Conservation (phyloP, 768 basidiomycete genomes). For the Clitopilus passeckerianus region DNA sequence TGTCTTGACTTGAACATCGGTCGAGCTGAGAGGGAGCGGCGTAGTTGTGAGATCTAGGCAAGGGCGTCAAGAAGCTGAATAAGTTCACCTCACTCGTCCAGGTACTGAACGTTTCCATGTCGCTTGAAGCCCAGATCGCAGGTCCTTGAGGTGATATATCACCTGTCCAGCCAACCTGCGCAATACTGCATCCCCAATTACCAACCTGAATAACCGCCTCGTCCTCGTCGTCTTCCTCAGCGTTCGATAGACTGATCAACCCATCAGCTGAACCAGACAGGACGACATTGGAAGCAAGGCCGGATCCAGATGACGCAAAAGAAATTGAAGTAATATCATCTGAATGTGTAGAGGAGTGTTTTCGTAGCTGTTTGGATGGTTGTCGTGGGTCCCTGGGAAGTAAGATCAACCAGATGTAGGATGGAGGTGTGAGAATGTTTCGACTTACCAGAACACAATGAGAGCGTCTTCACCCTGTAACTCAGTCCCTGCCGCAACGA, state of each 20-base stretch:
- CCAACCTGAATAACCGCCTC: constrained; percentile 77
- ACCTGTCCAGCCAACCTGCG: constrained; percentile 66
- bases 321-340: constrained; percentile 84
- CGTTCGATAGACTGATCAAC: constrained; percentile 65
- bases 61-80: neutral
- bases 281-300: constrained; percentile 29
- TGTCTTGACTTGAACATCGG: constrained; percentile 48
- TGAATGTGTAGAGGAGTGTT: constrained; percentile 85
- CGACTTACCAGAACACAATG: constrained; percentile 73
- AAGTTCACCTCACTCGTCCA: constrained; percentile 68
- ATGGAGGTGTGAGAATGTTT: neutral
- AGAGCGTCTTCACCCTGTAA: constrained; percentile 76
- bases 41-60: neutral
- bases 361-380: constrained; percentile 60
- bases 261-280: constrained; percentile 88
- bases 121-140: constrained; percentile 79
- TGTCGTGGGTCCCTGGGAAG: constrained; percentile 77
- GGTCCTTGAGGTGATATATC: constrained; percentile 20
- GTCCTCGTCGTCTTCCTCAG: constrained; percentile 80
- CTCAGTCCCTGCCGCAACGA: constrained; percentile 81
- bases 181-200: constrained; percentile 82
- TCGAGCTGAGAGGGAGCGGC: constrained; percentile 45
- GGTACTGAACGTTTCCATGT: constrained; percentile 91
- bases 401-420: neutral
- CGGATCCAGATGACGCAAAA: constrained; percentile 9